phyloP scores from a whole-genome alignment of 1,139 yeast species.

The Diutina mesorugosa region DNA sequence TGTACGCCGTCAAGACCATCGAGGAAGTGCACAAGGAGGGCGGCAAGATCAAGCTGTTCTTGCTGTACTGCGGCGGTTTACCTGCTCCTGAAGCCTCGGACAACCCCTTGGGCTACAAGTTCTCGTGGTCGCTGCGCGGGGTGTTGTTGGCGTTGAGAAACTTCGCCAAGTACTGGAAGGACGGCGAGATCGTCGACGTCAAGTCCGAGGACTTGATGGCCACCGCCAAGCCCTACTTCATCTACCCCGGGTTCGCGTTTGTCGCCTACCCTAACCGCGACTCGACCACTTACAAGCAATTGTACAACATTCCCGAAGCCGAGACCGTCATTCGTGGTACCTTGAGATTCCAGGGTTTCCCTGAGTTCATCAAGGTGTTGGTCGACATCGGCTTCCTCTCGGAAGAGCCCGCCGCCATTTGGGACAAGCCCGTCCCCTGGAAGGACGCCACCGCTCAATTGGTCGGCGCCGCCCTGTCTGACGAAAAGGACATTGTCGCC shows the following conservation, averaged over 20 bases:
- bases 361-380: constrained; percentile 88
- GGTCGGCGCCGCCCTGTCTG: constrained; percentile 58
- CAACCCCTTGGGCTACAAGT: constrained; percentile 96
- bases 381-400: constrained; percentile 89
- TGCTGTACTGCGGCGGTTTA: constrained; percentile 96
- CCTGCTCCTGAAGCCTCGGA: constrained; percentile 97
- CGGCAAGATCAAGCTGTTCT: constrained; percentile 87
- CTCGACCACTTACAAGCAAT: constrained; percentile 84
- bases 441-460: constrained; percentile 72
- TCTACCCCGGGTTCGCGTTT: constrained; percentile 90
- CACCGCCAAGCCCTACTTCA: constrained; percentile 87
- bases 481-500: constrained; percentile 61
- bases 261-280: constrained; percentile 98
- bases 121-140: constrained; percentile 98
- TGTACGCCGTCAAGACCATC: constrained; percentile 95
- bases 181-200: constrained; percentile 72
- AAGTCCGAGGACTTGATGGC: constrained; percentile 90
- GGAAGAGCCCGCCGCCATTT: constrained; percentile 46
- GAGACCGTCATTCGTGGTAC: constrained; percentile 96
- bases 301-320: constrained; percentile 93
- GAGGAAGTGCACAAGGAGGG: constrained; percentile 88
- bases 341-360: constrained; percentile 96
- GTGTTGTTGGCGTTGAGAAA: constrained; percentile 91
- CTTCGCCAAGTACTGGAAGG: constrained; percentile 78
- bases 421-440: constrained; percentile 39